Base-by-base conservation (phyloP, 1,139 yeast genomes). In the Kluyveromyces marxianus region DNA sequence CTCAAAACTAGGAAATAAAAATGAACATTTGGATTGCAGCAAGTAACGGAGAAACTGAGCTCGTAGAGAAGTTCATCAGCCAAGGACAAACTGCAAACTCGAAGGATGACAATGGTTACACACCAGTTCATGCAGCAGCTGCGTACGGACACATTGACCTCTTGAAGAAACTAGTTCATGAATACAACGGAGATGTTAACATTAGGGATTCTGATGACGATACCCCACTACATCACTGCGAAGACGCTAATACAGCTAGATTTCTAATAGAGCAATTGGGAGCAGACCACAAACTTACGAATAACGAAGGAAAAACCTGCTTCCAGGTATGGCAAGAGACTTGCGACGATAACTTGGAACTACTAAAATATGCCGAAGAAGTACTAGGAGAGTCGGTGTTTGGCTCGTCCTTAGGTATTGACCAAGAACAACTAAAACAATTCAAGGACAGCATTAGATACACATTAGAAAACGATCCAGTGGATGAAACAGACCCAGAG, bases 41-140 rank as follows among this genome's bases (percentile, higher is more conserved):
- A 4, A 86, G 97, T 24, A 97, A 92, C 63, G 83, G 87, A 57
- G 78, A 83, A 52, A 54, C 74, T 2, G 74, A 71, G 3, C 61
- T 72, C 7, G 96, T 92, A 10, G 75, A 79, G 53, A 59, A 72
- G 7, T 70, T 72, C 48, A 66, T 92, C 10, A 62, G 75, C 0
- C 83, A 83, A 0, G 60, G 68, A 10, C 74, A 71, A 51, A 71
- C 80, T 1, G 77, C 96, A 2, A 83, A 87, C 59, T 75, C 83
- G 24, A 79, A 83, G 54, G 98, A 92, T 63, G 84, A 88, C 1
- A 88, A 89, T 58, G 98, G 98, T 0, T 92, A 92, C 66, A 90
- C 97, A 0, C 95, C 97, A 8, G 75, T 92, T 29, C 98, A 92
- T 64, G 98, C 98, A 0, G 97, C 97, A 3, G 95, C 95, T 3